Evolutionary conservation across 305 asterid genomes (phyloP).

Genomic region (Fraxinus platypoda): DNA sequence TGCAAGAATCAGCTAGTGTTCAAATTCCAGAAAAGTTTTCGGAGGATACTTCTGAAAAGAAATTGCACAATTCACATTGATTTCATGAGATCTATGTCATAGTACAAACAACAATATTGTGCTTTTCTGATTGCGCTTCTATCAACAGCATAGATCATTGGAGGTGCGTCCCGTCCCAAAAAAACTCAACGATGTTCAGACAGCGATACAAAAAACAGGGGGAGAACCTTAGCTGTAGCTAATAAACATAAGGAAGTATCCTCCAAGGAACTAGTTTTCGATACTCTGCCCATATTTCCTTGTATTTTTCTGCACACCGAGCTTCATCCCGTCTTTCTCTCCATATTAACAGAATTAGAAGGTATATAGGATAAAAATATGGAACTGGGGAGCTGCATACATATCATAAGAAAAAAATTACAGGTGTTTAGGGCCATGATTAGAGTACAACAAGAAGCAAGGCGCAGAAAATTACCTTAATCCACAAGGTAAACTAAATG

Average conservation of each 20-base stretch:
- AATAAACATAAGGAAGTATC: constrained; percentile 80
- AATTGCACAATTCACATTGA: neutral
- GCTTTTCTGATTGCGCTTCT: neutral
- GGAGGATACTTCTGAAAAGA: neutral
- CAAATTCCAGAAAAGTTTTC: neutral
- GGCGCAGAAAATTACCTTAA: constrained; percentile 52
- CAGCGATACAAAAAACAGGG: constrained; percentile 1
- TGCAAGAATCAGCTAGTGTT: neutral
- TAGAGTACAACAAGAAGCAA: neutral
- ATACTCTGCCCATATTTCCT: constrained; percentile 84
- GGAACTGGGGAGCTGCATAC: constrained; percentile 84
- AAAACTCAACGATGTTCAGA: neutral
- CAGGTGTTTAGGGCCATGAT: neutral
- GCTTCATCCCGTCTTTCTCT: constrained; percentile 98
- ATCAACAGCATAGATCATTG: neutral
- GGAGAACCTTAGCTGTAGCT: neutral
- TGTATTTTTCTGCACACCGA: constrained; percentile 88
- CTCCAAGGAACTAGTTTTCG: constrained; percentile 84
- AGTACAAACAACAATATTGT: neutral
- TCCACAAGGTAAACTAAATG: constrained; percentile 97
- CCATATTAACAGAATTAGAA: constrained; percentile 83
- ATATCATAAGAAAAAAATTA: constrained; percentile 14
- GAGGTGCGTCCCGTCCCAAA: neutral
- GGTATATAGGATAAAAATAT: constrained; percentile 88
- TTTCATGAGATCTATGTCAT: neutral